Conservation (phyloP, 2,329 filamentous ascomycete genomes). For the Epichloe typhina region DNA sequence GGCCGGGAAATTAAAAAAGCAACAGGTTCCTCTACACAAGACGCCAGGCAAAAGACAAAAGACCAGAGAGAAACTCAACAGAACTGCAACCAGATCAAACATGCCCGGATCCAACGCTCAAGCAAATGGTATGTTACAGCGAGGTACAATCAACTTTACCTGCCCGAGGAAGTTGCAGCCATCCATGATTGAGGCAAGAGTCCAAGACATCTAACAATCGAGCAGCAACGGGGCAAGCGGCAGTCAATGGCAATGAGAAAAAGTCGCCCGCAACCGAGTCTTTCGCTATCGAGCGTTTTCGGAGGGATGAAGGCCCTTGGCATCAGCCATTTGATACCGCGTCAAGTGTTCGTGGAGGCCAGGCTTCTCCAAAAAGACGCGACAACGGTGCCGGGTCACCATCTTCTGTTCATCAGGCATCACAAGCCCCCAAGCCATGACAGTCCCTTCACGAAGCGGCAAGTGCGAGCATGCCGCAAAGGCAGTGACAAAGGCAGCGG, state of each 20-base stretch:
- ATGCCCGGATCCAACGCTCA: background rate
- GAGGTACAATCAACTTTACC: background rate
- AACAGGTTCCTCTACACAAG: background rate
- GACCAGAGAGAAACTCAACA: background rate
- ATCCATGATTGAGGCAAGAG: background rate
- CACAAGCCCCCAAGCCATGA: background rate
- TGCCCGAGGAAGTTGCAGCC: background rate
- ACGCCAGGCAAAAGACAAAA: background rate
- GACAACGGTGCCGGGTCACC: background rate
- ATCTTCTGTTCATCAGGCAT: background rate
- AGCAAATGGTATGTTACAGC: background rate
- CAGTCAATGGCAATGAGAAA: background rate
- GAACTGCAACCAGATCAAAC: background rate
- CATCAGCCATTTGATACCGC: background rate
- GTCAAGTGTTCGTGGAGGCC: background rate
- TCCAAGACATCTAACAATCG: background rate
- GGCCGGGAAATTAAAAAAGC: background rate
- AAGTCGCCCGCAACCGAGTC: background rate
- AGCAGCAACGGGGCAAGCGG: background rate
- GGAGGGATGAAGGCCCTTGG: constrained; percentile 3
- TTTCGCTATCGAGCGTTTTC: constrained; percentile 2
- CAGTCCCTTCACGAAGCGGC: background rate
- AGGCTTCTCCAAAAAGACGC: background rate
- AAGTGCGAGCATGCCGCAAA: too few species aligned
- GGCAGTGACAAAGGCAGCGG: too few species aligned